Base-by-base conservation (phyloP, 1,284 basidiomycete species). In the Afroboletus lepidellus region DNA sequence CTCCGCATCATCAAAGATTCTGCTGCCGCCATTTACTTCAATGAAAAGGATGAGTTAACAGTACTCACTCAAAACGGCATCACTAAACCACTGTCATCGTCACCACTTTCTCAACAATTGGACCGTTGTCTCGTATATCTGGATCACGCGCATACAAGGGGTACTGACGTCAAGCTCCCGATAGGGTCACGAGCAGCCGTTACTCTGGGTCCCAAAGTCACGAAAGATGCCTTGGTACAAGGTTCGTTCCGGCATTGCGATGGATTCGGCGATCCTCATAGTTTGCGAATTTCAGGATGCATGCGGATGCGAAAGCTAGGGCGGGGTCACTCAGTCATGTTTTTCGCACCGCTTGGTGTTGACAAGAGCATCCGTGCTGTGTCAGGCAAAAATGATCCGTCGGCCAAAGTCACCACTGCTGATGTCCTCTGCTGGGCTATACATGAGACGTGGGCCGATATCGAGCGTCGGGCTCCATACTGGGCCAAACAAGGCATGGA, bases 381-480 rank as follows among this genome's bases (percentile, higher is more conserved):
- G 11, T 7, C 36, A 9, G 25, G 15, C 8, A 47, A 39, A 27
- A 30, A 13, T 13, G 46, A 47, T 30, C 27, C 27, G 8, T n/a
- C 16, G 2, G 5, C 6, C 15, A 8, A 4, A 7, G 25, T 47
- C 12, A 47, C 27, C 5, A 30, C 36, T 2, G 20, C 29, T 8
- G 46, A 47, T 16, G 13, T 47, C 13, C 12, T 47, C 16, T 38
- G 36, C 18, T 47, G 46, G 46, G 36, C 46, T 12, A 45, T 45
- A 25, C 44, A 20, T 3, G 44, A 45, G 7, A 45, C 44, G 13
- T 34, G 32, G 32, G 15, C 21, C 5, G 44, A 45, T 4, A 45
- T 45, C 25, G 32, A 25, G 16, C 32, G 7, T 11, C 37, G 37
- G 5, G 37, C 37, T 23, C 21, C 37, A 13, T 39, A 39, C 37